Percentiles rank a stretch among this genome's conserved stretches.
Evolutionary conservation across 176 grass and related monocot species (phyloP).

Genomic region (Hsuehochloa calcarea): DNA sequence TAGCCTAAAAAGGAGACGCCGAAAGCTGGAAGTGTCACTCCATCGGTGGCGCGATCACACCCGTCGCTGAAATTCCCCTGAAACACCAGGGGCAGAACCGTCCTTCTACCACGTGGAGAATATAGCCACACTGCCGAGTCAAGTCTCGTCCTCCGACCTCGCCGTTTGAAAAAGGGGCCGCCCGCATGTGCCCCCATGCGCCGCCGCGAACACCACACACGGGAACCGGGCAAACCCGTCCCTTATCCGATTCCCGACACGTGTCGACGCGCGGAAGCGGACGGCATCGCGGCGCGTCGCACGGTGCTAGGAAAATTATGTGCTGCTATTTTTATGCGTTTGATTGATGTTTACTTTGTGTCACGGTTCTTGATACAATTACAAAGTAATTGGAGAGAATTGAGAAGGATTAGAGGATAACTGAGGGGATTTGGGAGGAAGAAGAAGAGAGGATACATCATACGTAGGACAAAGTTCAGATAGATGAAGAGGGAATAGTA

Average conservation of each 20-base stretch:
- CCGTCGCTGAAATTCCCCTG: not conserved
- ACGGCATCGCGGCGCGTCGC: not conserved
- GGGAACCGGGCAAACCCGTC: too few relatives aligned
- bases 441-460: too few relatives aligned
- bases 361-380: too few relatives aligned
- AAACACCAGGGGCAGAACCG: not conserved
- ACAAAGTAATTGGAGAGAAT: too few relatives aligned
- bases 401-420: too few relatives aligned
- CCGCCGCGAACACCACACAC: not conserved
- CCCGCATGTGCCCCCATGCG: constrained; percentile 17
- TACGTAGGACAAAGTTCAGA: too few relatives aligned
- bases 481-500: too few relatives aligned
- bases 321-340: not conserved
- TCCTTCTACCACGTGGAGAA: not conserved
- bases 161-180: constrained; percentile 34
- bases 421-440: too few relatives aligned
- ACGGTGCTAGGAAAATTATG: not conserved
- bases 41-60: not conserved
- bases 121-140: not conserved
- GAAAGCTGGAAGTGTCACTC: not conserved
- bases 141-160: not conserved
- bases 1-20: not conserved
- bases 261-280: not conserved
- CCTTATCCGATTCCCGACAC: not conserved
- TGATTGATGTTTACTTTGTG: not conserved